phyloP scores from a whole-genome alignment of 2,329 filamentous ascomycete genomes.

The Penicillium expansum region DNA sequence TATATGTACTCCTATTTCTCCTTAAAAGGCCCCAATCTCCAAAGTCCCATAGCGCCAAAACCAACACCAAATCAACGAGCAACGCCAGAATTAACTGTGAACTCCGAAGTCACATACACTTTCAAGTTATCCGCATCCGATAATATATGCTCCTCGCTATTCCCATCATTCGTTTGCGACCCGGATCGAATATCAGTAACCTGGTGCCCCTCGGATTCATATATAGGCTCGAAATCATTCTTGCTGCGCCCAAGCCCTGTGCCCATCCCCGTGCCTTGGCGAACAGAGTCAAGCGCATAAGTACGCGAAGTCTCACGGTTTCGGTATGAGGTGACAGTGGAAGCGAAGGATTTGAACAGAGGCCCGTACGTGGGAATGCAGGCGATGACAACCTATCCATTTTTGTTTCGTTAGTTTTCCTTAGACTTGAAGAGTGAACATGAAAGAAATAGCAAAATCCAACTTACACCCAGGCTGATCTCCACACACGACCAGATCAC shows the following conservation, averaged over 20 bases:
- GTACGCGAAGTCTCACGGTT: background rate
- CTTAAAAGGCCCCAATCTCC: background rate
- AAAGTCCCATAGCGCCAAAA: no score
- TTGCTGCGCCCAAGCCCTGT: background rate
- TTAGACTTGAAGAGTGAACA: background rate
- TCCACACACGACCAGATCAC: constrained; percentile 51
- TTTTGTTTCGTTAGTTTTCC: background rate
- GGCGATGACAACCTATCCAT: constrained; percentile 37
- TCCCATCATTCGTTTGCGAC: background rate
- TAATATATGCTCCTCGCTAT: background rate
- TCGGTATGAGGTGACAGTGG: constrained; percentile 19
- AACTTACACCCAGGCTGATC: constrained; percentile 41
- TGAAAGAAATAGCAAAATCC: background rate
- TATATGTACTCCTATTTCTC: background rate
- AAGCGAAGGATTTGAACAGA: constrained; percentile 31
- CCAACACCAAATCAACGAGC: background rate
- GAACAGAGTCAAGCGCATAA: constrained; percentile 4
- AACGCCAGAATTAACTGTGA: background rate
- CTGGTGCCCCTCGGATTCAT: background rate
- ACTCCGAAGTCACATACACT: background rate
- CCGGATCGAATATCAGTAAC: background rate
- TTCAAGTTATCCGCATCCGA: background rate
- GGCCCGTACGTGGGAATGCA: constrained; percentile 47
- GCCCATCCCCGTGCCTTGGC: background rate
- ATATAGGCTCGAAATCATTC: background rate